Conservation (phyloP, 2,329 filamentous ascomycete species). For the Ophiostoma sp. region DNA sequence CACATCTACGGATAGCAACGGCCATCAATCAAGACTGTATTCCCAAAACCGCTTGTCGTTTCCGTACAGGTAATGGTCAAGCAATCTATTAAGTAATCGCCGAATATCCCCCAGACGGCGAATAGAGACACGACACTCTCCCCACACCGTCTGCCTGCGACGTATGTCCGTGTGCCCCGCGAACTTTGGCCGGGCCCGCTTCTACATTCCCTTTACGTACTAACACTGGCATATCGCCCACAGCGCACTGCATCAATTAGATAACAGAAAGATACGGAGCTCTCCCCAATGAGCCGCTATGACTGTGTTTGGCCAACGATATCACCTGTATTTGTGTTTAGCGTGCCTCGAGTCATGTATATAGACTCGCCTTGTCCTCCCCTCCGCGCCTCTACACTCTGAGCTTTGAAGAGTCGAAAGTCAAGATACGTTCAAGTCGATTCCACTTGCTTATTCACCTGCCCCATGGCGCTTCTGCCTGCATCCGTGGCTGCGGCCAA, state of each 20-base stretch:
- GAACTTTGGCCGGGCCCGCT: background rate
- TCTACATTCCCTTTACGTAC: constrained; percentile 12
- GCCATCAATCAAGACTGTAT: too few relatives aligned
- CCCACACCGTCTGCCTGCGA: background rate
- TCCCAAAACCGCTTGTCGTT: background rate
- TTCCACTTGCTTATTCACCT: background rate
- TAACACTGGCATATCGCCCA: background rate
- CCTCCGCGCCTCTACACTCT: background rate
- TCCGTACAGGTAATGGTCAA: background rate
- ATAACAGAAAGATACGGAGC: background rate
- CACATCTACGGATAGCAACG: too few relatives aligned
- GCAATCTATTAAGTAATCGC: constrained; percentile 1
- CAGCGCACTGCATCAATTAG: background rate
- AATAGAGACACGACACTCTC: background rate
- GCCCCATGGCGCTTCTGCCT: constrained; percentile 6
- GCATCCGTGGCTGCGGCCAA: background rate
- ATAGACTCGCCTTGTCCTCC: background rate
- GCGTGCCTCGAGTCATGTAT: background rate
- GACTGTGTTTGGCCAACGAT: constrained; percentile 4
- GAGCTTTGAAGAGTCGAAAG: background rate
- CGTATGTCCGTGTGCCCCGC: background rate
- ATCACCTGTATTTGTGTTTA: background rate
- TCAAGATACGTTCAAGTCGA: too few relatives aligned
- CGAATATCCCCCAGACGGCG: background rate
- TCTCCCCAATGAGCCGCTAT: background rate